Evolutionary conservation across 2,329 filamentous ascomycete species (phyloP).

Genomic region (Colletotrichum shisoi): DNA sequence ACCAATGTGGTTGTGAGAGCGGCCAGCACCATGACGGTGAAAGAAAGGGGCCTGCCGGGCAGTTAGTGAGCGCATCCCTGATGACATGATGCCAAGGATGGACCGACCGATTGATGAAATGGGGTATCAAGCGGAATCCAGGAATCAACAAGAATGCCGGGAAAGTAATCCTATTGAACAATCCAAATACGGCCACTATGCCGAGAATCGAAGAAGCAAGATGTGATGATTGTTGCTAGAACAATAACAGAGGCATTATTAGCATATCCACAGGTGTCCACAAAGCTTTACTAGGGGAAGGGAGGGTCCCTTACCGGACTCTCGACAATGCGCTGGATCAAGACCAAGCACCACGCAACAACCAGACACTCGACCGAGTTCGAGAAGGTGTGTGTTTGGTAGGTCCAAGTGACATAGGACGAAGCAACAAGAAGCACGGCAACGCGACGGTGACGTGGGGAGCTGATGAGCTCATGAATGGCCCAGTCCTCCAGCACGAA

Average conservation of each 20-base stretch:
- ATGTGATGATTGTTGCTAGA: constrained; percentile 75
- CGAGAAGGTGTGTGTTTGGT: constrained; percentile 97
- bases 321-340: constrained; percentile 85
- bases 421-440: constrained; percentile 88
- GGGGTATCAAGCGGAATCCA: constrained; percentile 80
- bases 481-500: constrained; percentile 99
- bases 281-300: constrained; percentile 2
- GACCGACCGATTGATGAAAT: constrained; percentile 80
- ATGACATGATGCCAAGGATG: background rate
- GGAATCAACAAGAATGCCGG: constrained; percentile 91
- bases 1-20: constrained; percentile 72
- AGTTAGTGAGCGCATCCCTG: constrained; percentile 19
- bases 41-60: constrained; percentile 62
- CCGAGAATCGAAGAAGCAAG: constrained; percentile 80
- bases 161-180: constrained; percentile 98
- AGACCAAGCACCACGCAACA: constrained; percentile 90
- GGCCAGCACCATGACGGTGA: constrained; percentile 70
- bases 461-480: constrained; percentile 85
- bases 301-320: constrained; percentile 71
- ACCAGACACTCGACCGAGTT: constrained; percentile 95
- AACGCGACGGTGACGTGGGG: constrained; percentile 72
- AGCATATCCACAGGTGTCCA: constrained; percentile 4
- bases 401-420: constrained; percentile 98
- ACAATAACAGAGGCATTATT: constrained; percentile 3
- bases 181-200: constrained; percentile 80